These are phyloP conservation scores for Venturia pyrina DNA, from an alignment of 2,329 filamentous ascomycete genomes.

Conservation along the genomic window DNA sequence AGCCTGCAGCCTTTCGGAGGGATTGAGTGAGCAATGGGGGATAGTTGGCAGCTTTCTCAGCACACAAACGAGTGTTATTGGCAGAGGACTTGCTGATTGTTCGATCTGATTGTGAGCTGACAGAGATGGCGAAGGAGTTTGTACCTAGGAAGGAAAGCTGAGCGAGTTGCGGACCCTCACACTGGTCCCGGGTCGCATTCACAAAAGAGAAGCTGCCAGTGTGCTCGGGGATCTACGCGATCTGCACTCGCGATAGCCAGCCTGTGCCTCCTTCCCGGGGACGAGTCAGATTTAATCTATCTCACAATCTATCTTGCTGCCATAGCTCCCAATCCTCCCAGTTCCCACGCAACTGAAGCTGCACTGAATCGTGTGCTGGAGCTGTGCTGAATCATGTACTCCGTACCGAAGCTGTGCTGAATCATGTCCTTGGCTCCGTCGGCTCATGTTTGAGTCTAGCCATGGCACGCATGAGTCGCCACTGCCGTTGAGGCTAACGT, in stretches of 20 bases:
- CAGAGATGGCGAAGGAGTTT: background rate
- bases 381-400: background rate
- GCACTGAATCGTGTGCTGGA: too few relatives aligned
- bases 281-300: background rate
- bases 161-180: too few relatives aligned
- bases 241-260: background rate
- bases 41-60: background rate
- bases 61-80: conserved; percentile 8
- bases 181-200: background rate
- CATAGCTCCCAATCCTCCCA: background rate
- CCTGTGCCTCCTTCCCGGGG: background rate
- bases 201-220: background rate
- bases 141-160: background rate
- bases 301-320: background rate
- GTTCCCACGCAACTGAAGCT: too few relatives aligned
- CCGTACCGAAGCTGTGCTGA: background rate
- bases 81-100: background rate
- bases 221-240: background rate
- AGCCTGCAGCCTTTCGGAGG: too few relatives aligned
- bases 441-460: background rate
- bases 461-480: background rate
- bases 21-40: background rate
- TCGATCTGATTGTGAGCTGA: background rate
- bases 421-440: background rate
- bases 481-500: background rate